phyloP scores from a whole-genome alignment of 2,329 filamentous ascomycete genomes.

The Penicillium expansum region DNA sequence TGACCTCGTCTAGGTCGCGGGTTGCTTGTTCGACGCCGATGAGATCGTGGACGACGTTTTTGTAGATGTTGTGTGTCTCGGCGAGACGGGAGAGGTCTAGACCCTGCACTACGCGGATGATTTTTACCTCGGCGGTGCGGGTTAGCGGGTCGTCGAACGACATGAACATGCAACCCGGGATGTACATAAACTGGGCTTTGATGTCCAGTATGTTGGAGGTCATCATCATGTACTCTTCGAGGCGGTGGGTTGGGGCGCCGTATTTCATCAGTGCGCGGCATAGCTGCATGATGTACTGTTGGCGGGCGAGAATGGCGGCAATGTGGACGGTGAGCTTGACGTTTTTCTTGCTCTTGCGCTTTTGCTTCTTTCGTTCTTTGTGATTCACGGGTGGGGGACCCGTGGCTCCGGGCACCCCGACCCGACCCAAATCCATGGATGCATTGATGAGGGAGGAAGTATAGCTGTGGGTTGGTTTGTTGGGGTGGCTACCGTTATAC shows the following conservation, averaged over 20 bases:
- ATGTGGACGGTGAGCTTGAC: constrained; percentile 58
- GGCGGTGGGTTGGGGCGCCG: constrained; percentile 30
- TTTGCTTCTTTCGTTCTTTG: constrained; percentile 27
- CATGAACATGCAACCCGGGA: constrained; percentile 54
- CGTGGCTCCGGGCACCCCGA: constrained; percentile 24
- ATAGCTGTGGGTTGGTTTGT: constrained; percentile 19
- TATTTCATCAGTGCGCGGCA: constrained; percentile 32
- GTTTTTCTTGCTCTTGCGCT: constrained; percentile 43
- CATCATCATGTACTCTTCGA: constrained; percentile 83
- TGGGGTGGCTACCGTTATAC: constrained; percentile 24
- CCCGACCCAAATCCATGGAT: constrained; percentile 27
- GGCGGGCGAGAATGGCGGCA: constrained; percentile 63
- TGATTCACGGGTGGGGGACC: constrained; percentile 17
- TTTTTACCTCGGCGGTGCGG: constrained; percentile 45
- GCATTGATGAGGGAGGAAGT: constrained; percentile 29
- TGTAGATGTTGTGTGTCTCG: constrained; percentile 45
- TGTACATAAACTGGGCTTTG: constrained; percentile 81
- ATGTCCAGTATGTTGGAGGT: constrained; percentile 80
- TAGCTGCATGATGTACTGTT: constrained; percentile 32
- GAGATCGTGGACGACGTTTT: constrained; percentile 45
- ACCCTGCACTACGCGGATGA: constrained; percentile 41
- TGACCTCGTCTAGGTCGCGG: constrained; percentile 49
- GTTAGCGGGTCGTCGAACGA: constrained; percentile 61
- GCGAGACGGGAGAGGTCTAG: constrained; percentile 44
- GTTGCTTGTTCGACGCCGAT: constrained; percentile 42